Percentiles rank a stretch among this genome's conserved stretches.
These are phyloP conservation scores for Ascochyta rabiei DNA, from an alignment of 2,329 filamentous ascomycete species.

Conservation along the genomic window DNA sequence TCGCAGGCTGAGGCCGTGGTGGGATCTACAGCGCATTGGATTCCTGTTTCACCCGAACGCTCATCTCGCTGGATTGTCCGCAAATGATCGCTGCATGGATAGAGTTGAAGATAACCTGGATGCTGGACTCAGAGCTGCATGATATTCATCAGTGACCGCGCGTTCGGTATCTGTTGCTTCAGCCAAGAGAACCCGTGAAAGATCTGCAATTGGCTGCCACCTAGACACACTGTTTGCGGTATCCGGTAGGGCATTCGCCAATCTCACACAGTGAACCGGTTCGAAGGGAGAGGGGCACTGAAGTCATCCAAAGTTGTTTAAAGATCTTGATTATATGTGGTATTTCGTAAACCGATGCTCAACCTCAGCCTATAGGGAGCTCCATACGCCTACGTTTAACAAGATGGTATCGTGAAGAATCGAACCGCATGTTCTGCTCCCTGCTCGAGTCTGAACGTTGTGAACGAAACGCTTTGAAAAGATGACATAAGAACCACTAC, in stretches of 20 bases:
- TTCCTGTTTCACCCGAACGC: neutral
- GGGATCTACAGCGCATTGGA: conserved; percentile 5
- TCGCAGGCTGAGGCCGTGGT: conserved; percentile 1
- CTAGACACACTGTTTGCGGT: conserved; percentile 5
- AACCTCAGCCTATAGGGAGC: conserved; percentile 33
- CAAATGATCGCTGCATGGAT: conserved; percentile 10
- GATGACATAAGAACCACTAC: neutral
- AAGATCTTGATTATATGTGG: conserved; percentile 4
- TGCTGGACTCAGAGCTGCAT: neutral
- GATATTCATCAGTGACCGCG: conserved; percentile 8
- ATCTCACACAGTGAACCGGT: neutral
- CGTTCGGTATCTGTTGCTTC: neutral
- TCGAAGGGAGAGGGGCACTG: neutral
- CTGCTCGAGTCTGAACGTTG: neutral
- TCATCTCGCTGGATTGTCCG: neutral
- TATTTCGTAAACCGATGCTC: conserved; percentile 39
- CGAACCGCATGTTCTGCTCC: conserved; percentile 4
- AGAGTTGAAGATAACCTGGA: neutral
- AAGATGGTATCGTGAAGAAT: conserved; percentile 13
- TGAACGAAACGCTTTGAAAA: neutral
- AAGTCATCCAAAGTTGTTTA: neutral
- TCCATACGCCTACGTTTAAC: conserved; percentile 35
- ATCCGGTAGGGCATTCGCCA: neutral
- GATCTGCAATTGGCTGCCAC: neutral
- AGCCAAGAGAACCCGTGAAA: conserved; percentile 7